Evolutionary conservation across 345 rosid species (phyloP), one percentile per base, ranked within the genome.

Genomic region (Noccaea bulbosa): DNA sequence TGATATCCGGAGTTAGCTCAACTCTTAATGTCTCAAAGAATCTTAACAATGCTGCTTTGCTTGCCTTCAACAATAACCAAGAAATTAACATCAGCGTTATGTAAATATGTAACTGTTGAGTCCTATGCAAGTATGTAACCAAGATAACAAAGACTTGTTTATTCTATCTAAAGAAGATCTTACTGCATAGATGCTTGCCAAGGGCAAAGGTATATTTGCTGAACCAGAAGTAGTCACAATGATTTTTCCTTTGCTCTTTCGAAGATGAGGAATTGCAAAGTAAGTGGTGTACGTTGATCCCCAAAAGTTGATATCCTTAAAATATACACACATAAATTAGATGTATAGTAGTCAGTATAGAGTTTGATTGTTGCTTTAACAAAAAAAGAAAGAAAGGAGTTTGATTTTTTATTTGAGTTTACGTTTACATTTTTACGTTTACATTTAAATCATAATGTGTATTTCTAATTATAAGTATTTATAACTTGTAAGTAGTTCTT

Each of bases 241-340:
- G 69, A 84, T 81, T 75, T 81, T 80, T 65, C 91, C 88, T 24
- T 37, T 81, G 59, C 72, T 82, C 11, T 75, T 75, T 50, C 68
- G 75, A 7, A 83, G 81, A 66, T 80, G 75, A 22, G 88, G 83
- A 66, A 79, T 70, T 11, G 86, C 90, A 35, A 80, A 82, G 32
- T 71, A 76, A 8, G 86, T 79, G 34, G 65, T 50, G 15, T 81
- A 77, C 8, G 72, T 61, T 3, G 85, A 45, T 2, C 88, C 90
- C 90, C 90, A 81, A 66, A 81, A 86, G 49, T 86, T 84, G 2
- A 58, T 67, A 11, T 82, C 76, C 86, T 83, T 61, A 11, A 7
- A 20, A 20, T 49, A 69, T 58, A 27, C 16, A 46, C 40, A 27
- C 37, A 32, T 30, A 7, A n/a, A n/a, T 30, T 32, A 52, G 38